Percentiles rank a stretch among this genome's conserved stretches.
phyloP scores from a whole-genome alignment of 2,329 filamentous ascomycete genomes.

The Aspergillus fructus region DNA sequence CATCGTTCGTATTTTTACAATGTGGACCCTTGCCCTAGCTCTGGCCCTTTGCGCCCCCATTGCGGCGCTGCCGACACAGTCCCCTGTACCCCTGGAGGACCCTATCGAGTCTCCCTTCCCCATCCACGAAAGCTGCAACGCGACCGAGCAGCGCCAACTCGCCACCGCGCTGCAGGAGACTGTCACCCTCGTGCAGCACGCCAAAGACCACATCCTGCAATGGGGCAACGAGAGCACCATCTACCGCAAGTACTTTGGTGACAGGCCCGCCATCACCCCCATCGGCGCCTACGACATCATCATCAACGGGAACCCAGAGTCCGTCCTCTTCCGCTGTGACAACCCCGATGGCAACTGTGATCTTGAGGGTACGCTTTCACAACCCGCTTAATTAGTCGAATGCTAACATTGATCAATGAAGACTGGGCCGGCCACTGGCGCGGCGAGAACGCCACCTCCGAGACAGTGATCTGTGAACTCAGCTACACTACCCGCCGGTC shows the following conservation, averaged over 20 bases:
- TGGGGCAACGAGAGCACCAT: slow-evolving; percentile 58
- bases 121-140: slow-evolving; percentile 67
- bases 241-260: slow-evolving; percentile 67
- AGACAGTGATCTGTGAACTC: slow-evolving; percentile 68
- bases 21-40: slow-evolving; percentile 5
- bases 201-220: slow-evolving; percentile 56
- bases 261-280: slow-evolving; percentile 56
- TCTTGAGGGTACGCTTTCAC: slow-evolving; percentile 38
- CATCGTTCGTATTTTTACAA: background rate
- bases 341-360: slow-evolving; percentile 66
- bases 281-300: slow-evolving; percentile 65
- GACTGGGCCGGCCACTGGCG: slow-evolving; percentile 69
- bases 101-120: slow-evolving; percentile 32
- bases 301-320: slow-evolving; percentile 56
- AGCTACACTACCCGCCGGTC: slow-evolving; percentile 60
- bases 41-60: slow-evolving; percentile 12
- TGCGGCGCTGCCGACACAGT: slow-evolving; percentile 11
- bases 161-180: slow-evolving; percentile 59
- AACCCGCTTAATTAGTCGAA: too few relatives aligned
- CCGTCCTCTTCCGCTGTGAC: slow-evolving; percentile 66
- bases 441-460: slow-evolving; percentile 61
- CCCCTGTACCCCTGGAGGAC: slow-evolving; percentile 5
- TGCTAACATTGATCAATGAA: slow-evolving; percentile 27
- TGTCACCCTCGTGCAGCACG: slow-evolving; percentile 58
- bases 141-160: slow-evolving; percentile 59